Base-by-base conservation (phyloP, 805 yeast genomes). In the Clavispora carvajalis region DNA sequence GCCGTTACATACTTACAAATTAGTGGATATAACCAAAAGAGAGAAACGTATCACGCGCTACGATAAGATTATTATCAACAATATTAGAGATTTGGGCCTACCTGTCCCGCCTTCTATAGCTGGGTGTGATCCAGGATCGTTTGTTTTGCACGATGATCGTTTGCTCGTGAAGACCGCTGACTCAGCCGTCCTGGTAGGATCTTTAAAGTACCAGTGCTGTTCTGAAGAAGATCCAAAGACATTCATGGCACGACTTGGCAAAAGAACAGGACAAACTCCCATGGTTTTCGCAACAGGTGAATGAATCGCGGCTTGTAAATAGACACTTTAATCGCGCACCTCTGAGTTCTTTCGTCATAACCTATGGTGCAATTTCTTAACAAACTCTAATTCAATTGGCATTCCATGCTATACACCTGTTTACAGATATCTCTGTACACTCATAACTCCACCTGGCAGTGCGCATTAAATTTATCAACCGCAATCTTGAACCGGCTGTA, bases 401-500 rank as follows among this genome's bases (percentile, higher is more conserved):
- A 6, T 21, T 21, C 8, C 22, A 21, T 6, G 22, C 7, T 21
- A 21, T 6, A 21, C 22, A 5, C 7, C 7, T 21, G 22, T 21
- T 6, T 6, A 21, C 22, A 21, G 7, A 21, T 21, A 21, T 8
- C 22, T 5, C 22, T 22, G 7, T 22, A 8, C 23, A 8, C 3
- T 25, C 16, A 62, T 22, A 60, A 47, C 7, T 54, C 51, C 12
- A 79, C 80, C 53, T 78, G 82, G 49, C 85, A 80, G 39, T 68
- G 74, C 61, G 80, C 80, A 55, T 90, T 91, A 64, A 73, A 89
- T 53, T 82, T 86, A 17, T 72, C 76, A 13, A 88, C 98, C 1
- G 96, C 96, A 44, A 82, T 63, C 3, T 81, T 83, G 51, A 93
- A 85, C 54, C 76, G 76, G 47, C 69, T 74, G 68, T 88, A 89